These are phyloP conservation scores for Phaeomoniella chlamydospora DNA, from an alignment of 2,329 filamentous ascomycete species.

Conservation along the genomic window DNA sequence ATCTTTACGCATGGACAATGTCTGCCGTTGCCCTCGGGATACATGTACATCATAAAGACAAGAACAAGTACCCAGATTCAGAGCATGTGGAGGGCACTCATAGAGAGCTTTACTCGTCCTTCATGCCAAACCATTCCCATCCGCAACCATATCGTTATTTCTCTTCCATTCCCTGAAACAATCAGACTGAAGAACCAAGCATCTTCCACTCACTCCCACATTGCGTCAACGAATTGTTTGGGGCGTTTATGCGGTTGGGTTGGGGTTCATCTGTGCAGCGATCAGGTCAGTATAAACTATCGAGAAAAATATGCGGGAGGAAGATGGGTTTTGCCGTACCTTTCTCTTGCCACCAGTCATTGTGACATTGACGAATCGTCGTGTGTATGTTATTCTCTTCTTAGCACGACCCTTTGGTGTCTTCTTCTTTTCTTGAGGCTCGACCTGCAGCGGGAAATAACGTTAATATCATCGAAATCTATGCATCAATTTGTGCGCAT, in stretches of 20 bases:
- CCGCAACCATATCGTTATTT: not conserved
- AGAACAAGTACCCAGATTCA: not conserved
- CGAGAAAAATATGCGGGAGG: constrained; percentile 6
- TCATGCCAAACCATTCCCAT: not conserved
- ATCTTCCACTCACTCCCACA: too few relatives aligned
- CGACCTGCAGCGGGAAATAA: constrained; percentile 45
- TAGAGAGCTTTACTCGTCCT: not conserved
- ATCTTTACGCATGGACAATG: not conserved
- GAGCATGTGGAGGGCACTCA: not conserved
- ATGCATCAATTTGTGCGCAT: not conserved
- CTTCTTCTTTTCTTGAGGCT: constrained; percentile 92
- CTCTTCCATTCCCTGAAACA: too few relatives aligned
- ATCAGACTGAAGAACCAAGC: too few relatives aligned
- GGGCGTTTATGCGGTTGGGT: constrained; percentile 54
- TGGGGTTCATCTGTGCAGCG: constrained; percentile 67
- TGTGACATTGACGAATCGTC: constrained; percentile 96
- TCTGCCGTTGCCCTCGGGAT: not conserved
- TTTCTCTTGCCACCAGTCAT: constrained; percentile 97
- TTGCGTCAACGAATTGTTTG: too few relatives aligned
- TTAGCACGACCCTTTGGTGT: constrained; percentile 90
- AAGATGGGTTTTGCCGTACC: constrained; percentile 47
- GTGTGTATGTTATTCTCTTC: constrained; percentile 93
- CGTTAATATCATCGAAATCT: constrained; percentile 3
- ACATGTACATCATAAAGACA: not conserved
- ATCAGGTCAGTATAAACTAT: too few relatives aligned